Evolutionary conservation across 148 eudicot species (phyloP).

Genomic region (Vaccinium macrocarpon): DNA sequence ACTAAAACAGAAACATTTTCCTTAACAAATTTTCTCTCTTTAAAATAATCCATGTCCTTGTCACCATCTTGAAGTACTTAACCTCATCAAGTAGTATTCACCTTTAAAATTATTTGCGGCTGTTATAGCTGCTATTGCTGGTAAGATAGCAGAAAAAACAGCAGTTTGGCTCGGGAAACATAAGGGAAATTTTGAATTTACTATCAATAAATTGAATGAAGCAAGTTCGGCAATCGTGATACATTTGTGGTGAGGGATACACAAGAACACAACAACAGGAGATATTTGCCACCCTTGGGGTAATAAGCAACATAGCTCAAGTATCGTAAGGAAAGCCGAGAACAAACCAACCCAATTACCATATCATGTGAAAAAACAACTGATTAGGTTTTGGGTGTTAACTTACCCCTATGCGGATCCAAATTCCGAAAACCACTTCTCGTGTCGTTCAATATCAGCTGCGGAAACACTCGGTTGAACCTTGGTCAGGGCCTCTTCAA

Average conservation of each 20-base stretch:
- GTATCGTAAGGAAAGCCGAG: background rate
- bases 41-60: background rate
- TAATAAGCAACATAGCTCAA: background rate
- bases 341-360: background rate
- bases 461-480: conserved; percentile 96
- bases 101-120: background rate
- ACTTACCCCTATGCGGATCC: conserved; percentile 68
- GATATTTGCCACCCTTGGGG: background rate
- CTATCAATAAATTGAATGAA: conserved; percentile 15
- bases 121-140: conserved; percentile 1
- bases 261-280: conserved; percentile 20
- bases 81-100: background rate
- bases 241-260: conserved; percentile 2
- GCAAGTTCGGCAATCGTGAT: conserved; percentile 11
- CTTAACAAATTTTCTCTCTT: background rate
- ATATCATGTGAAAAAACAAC: background rate
- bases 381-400: background rate
- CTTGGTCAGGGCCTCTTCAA: conserved; percentile 81
- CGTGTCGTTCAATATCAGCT: conserved; percentile 83
- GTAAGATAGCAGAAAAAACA: background rate
- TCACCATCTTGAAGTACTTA: background rate
- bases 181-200: conserved; percentile 2
- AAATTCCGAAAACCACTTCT: conserved; percentile 85
- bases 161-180: background rate
- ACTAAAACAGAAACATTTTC: background rate